Evolutionary conservation across 192 early-diverging fungal species (phyloP), one percentile per base, ranked within the genome.

Genomic region (Ramicandelaber brevisporus): DNA sequence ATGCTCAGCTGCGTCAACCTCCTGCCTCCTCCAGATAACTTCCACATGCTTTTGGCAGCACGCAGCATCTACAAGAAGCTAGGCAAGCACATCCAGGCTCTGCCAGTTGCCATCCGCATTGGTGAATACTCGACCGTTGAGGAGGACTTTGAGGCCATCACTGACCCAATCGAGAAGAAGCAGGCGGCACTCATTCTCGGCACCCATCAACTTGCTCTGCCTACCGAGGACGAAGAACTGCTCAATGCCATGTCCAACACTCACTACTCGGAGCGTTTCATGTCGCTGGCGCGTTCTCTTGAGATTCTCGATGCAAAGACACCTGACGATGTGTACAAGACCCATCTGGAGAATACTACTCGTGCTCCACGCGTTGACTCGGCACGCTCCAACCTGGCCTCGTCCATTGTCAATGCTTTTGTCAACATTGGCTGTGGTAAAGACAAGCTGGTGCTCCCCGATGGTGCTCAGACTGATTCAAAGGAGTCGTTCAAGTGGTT

Each of bases 301-400:
- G 81, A 90, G 52, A 70, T 98, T 24, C 57, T 88, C 45, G 93
- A 95, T 30, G 67, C 93, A 25, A 95, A 93, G 55, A 61, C 73
- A 9, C 89, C 93, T 2, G 87, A 93, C 41, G 93, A 98, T 43
- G 90, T 98, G 40, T 98, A 98, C 65, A 98, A 98, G 56, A 66
- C 64, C 28, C 85, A 93, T 44, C 46, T 95, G 38, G 88, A 98
- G 50, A 85, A 89, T 51, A 70, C 63, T 20, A 61, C 70, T 29
- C 50, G 53, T n/a, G 54, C 53, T 8, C 50, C 55, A 14, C 68
- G 60, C 26, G 72, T 93, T 17, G 88, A 95, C 42, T 90, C 85
- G 41, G 87, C 87, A 17, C 69, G 79, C 20, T 82, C 90, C 41
- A 95, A 98, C 45, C 54, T 98, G 29, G 79, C 93, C 2, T 85